phyloP scores from a whole-genome alignment of 495 filamentous ascomycete genomes.

The Aspergillus affinis region DNA sequence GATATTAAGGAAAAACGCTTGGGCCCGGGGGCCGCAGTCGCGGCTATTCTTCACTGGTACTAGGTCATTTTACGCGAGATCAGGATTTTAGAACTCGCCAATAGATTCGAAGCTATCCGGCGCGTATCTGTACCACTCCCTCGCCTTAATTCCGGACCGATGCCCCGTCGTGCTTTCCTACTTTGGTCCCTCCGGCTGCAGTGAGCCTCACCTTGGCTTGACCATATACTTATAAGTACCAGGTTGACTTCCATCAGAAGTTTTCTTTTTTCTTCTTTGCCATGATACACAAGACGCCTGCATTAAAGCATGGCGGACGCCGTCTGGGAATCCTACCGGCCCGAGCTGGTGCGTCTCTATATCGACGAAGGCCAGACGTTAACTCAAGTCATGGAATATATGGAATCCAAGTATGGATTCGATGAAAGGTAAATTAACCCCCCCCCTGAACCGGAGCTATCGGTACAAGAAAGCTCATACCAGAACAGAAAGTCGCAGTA shows the following conservation, averaged over 20 bases:
- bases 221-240: not conserved
- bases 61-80: too few species aligned
- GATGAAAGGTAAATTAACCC: conserved; percentile 42
- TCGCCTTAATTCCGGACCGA: too few species aligned
- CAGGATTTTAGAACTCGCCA: too few species aligned
- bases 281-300: not conserved
- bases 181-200: too few species aligned
- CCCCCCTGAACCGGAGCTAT: too few species aligned
- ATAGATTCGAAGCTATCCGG: too few species aligned
- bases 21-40: too few species aligned
- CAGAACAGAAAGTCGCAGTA: conserved; percentile 11
- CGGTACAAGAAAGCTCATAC: conserved; percentile 1
- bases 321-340: conserved; percentile 12
- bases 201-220: too few species aligned
- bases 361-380: conserved; percentile 40
- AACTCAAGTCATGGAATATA: conserved; percentile 39
- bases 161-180: too few species aligned
- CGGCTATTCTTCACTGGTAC: too few species aligned
- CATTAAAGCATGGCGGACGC: conserved; percentile 11
- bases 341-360: conserved; percentile 35
- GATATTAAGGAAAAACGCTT: too few species aligned
- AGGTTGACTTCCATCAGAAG: not conserved
- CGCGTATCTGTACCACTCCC: too few species aligned
- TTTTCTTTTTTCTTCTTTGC: not conserved
- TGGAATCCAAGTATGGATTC: conserved; percentile 38